phyloP scores from a whole-genome alignment of 257 asterid genomes.

The Sherardia arvensis region DNA sequence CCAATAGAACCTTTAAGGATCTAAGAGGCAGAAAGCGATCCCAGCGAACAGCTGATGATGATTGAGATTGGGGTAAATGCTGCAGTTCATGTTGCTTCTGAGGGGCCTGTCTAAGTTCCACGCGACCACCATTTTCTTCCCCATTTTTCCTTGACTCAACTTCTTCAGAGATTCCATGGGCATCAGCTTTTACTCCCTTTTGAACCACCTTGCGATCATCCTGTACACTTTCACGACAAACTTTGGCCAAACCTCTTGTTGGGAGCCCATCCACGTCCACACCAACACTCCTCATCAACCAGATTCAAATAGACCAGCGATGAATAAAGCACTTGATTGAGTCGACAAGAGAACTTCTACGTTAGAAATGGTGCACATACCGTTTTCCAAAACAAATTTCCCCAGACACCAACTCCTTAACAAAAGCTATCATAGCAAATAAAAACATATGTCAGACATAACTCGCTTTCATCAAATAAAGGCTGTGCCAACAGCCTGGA shows the following conservation, averaged over 20 bases:
- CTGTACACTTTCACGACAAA: slow-evolving; percentile 14
- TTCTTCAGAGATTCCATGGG: slow-evolving; percentile 26
- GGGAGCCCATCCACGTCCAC: slow-evolving; percentile 21
- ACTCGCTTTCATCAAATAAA: neutral
- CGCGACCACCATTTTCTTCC: slow-evolving; percentile 17
- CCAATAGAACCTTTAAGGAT: slow-evolving; percentile 44
- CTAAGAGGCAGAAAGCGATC: slow-evolving; percentile 48
- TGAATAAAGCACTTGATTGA: slow-evolving; percentile 27
- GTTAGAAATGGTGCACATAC: slow-evolving; percentile 30
- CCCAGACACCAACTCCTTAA: neutral
- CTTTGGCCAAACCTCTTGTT: slow-evolving; percentile 25
- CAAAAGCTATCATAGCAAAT: neutral
- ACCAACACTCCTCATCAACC: slow-evolving; percentile 43
- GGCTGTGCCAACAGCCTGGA: neutral
- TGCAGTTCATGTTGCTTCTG: slow-evolving; percentile 23
- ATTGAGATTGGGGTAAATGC: slow-evolving; percentile 27
- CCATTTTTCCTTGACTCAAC: slow-evolving; percentile 30
- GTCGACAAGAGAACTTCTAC: slow-evolving; percentile 27
- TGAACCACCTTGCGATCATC: slow-evolving; percentile 21
- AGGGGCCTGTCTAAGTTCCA: slow-evolving; percentile 16
- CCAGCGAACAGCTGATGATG: slow-evolving; percentile 31
- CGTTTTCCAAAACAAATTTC: slow-evolving; percentile 10
- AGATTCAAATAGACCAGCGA: slow-evolving; percentile 35
- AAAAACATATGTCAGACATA: neutral
- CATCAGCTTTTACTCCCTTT: slow-evolving; percentile 20